Evolutionary conservation across 2,329 filamentous ascomycete genomes (phyloP).

Genomic region (Diaporthe caulivora): DNA sequence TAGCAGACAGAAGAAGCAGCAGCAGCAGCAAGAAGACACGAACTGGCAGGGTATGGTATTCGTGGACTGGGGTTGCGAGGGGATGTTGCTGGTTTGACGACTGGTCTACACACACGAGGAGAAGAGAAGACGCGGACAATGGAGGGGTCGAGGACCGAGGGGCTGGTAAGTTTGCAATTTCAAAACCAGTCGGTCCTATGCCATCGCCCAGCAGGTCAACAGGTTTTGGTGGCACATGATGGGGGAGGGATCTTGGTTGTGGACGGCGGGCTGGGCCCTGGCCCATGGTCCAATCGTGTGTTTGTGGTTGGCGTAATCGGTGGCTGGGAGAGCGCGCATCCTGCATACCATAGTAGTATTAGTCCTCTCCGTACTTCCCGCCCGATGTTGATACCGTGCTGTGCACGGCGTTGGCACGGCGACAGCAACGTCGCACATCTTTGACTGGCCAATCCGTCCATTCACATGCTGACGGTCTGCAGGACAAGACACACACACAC

Average conservation of each 20-base stretch:
- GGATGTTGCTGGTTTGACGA: slow-evolving; percentile 16
- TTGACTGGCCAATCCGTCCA: neutral
- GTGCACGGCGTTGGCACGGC: slow-evolving; percentile 16
- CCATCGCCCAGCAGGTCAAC: slow-evolving; percentile 2
- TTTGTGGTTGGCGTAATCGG: slow-evolving; percentile 26
- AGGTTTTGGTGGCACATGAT: slow-evolving; percentile 23
- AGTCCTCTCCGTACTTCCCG: too few relatives aligned
- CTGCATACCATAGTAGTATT: neutral
- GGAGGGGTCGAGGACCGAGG: slow-evolving; percentile 13
- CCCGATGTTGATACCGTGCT: slow-evolving; percentile 15
- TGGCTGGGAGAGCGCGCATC: slow-evolving; percentile 21
- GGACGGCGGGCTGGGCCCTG: slow-evolving; percentile 24
- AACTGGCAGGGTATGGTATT: neutral
- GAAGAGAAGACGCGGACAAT: slow-evolving; percentile 7
- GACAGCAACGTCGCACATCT: neutral
- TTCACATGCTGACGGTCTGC: neutral
- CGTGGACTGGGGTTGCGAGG: slow-evolving; percentile 14
- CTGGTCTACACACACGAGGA: neutral
- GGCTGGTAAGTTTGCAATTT: slow-evolving; percentile 22
- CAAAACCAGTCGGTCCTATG: neutral
- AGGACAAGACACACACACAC: neutral
- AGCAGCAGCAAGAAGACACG: slow-evolving; percentile 12
- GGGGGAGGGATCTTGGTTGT: neutral
- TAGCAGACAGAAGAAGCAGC: neutral
- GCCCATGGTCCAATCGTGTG: slow-evolving; percentile 12